Conservation (phyloP, 2,329 filamentous ascomycete genomes). For the Xylaria sp. region DNA sequence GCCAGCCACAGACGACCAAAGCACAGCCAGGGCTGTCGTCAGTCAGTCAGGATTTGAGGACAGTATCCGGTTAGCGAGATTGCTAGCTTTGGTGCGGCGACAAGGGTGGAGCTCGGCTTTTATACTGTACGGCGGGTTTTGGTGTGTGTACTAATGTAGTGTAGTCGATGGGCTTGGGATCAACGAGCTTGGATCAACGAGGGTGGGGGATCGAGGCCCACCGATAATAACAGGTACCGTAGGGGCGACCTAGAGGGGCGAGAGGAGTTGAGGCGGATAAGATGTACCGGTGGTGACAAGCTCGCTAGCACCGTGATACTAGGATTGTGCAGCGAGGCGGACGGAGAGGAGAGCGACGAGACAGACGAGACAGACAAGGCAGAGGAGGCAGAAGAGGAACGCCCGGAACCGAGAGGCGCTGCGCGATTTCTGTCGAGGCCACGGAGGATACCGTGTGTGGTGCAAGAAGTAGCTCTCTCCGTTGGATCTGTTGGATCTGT, state of each 20-base stretch:
- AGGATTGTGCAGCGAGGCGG: neutral
- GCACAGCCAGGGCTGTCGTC: constrained; percentile 1
- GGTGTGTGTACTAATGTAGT: too few species aligned
- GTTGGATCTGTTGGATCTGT: too few species aligned
- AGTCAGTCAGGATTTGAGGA: constrained; percentile 16
- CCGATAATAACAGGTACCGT: neutral
- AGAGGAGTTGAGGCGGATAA: constrained; percentile 1
- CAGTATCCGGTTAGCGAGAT: constrained; percentile 16
- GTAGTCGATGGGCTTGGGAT: too few species aligned
- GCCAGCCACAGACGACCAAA: constrained; percentile 1
- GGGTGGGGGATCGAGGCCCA: constrained; percentile 23
- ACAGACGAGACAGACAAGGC: too few species aligned
- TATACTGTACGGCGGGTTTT: neutral
- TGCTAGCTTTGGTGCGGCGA: constrained; percentile 19
- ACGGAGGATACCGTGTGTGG: neutral
- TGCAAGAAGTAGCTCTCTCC: too few species aligned
- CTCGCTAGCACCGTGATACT: neutral
- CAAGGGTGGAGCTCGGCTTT: constrained; percentile 15
- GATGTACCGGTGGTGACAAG: neutral
- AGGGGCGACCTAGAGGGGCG: neutral
- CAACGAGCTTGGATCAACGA: constrained; percentile 14
- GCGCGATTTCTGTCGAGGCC: constrained; percentile 21
- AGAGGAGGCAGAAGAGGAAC: too few species aligned
- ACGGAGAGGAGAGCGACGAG: neutral
- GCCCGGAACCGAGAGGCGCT: constrained; percentile 1